Conservation (phyloP, 305 asterid genomes). For the Fraxinus albicans region DNA sequence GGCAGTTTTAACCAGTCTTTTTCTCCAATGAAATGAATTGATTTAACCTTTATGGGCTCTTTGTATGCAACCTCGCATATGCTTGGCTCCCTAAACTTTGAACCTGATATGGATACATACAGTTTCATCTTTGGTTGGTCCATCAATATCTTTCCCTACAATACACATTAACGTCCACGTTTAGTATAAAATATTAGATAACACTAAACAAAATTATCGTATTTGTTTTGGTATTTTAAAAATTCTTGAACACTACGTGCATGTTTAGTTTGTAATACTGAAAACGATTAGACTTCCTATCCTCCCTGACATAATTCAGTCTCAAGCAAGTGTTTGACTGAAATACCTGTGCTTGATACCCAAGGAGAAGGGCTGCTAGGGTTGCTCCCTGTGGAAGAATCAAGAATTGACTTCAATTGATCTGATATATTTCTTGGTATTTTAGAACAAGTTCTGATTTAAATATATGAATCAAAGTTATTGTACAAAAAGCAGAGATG, state of each 20-base stretch:
- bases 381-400: constrained; percentile 50
- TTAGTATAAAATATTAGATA: neutral
- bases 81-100: constrained; percentile 54
- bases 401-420: neutral
- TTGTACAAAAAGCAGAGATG: neutral
- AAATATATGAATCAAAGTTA: neutral
- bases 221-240: neutral
- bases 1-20: constrained; percentile 63
- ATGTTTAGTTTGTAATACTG: neutral
- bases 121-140: constrained; percentile 53
- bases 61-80: constrained; percentile 55
- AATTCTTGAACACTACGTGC: neutral
- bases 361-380: constrained; percentile 51
- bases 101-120: constrained; percentile 57
- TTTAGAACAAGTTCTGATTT: neutral
- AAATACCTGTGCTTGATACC: constrained; percentile 58
- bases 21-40: constrained; percentile 64
- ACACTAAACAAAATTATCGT: neutral
- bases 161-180: neutral
- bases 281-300: neutral
- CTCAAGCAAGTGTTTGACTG: neutral
- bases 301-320: neutral
- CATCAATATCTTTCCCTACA: constrained; percentile 54
- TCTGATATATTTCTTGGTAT: neutral
- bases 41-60: constrained; percentile 47